Base-by-base conservation (phyloP, 2,329 filamentous ascomycete species). In the Aspergillus fischeri region DNA sequence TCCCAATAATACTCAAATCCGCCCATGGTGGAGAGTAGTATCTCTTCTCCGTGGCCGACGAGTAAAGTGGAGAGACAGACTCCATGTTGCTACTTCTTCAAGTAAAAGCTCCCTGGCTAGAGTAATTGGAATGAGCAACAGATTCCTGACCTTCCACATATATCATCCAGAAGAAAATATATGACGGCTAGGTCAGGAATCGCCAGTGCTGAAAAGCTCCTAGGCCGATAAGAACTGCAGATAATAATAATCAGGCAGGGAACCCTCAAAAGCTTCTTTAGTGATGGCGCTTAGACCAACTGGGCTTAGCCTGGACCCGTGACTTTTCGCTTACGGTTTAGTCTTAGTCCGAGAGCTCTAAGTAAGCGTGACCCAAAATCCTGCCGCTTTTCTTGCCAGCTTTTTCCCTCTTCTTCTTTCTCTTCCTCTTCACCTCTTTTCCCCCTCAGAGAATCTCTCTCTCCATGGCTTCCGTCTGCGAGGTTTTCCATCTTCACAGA, bases 21-120 rank as follows among this genome's bases (percentile, higher is more conserved):
- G 90, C 90, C 94, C 94, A 99, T 73, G 94, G 94, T 60, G 94
- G 94, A 61, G 88, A 89, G 77, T 97, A 99, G 77, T 97, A 99
- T 66, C 92, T 89, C 62, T 86, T 87, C 63, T 74, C 69, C 55
- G 67, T 68, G 29, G 66, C 65, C 17, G 67, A 60, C 21, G 73
- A 74, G 54, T 69, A 68, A 25, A 75, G 68, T n/a, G 73, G 73
- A 20, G 71, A 69, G 27, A 68, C 67, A 27, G 73, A 73, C 61
- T 75, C 70, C 73, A 75, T 74, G 59, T 54, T 63, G 45, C 51
- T 49, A 54, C 41, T 54, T 52, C 45, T 38, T 32, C 49, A 20
- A 51, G 35, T n/a, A 54, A 14, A 51, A 55, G 47, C 55, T 45
- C 32, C 32, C 6, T 17, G 32, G 32, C 14, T 17, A 17, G 32